These are phyloP conservation scores for Trametes villosa DNA, from an alignment of 768 basidiomycete genomes.

Conservation along the genomic window DNA sequence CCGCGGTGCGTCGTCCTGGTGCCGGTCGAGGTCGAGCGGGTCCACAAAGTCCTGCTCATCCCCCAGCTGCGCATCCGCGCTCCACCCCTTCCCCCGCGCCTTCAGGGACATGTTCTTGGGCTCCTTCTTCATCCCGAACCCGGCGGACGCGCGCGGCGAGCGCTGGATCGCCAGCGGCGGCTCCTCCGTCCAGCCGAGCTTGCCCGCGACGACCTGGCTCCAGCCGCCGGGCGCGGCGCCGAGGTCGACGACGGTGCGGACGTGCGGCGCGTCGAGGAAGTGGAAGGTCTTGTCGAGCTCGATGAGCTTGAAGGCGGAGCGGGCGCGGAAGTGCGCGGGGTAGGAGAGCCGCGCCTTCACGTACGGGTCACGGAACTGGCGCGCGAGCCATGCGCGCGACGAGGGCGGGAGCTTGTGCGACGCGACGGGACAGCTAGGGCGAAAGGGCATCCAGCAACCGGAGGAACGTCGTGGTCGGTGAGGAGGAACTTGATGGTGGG, in stretches of 20 bases:
- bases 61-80: background rate
- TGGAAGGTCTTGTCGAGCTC: slow-evolving; percentile 68
- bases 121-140: slow-evolving; percentile 5
- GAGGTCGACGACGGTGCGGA: slow-evolving; percentile 76
- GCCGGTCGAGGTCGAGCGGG: slow-evolving; percentile 10
- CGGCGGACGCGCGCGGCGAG: no score
- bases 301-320: slow-evolving; percentile 91
- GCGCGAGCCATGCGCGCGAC: slow-evolving; percentile 64
- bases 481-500: no score
- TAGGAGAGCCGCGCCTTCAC: slow-evolving; percentile 58
- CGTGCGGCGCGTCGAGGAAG: slow-evolving; percentile 56
- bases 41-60: background rate
- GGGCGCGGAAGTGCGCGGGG: slow-evolving; percentile 66
- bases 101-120: background rate
- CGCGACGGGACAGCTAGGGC: slow-evolving; percentile 34
- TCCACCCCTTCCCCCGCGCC: background rate
- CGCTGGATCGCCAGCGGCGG: no score
- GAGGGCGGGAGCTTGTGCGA: slow-evolving; percentile 43
- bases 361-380: slow-evolving; percentile 74
- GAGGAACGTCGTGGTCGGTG: no score
- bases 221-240: slow-evolving; percentile 95
- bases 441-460: slow-evolving; percentile 21
- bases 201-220: slow-evolving; percentile 80
- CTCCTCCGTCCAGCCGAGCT: slow-evolving; percentile 53
- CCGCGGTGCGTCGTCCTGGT: background rate